Conservation (phyloP, 345 rosid species). For the Cardamine chenopodiifolia region DNA sequence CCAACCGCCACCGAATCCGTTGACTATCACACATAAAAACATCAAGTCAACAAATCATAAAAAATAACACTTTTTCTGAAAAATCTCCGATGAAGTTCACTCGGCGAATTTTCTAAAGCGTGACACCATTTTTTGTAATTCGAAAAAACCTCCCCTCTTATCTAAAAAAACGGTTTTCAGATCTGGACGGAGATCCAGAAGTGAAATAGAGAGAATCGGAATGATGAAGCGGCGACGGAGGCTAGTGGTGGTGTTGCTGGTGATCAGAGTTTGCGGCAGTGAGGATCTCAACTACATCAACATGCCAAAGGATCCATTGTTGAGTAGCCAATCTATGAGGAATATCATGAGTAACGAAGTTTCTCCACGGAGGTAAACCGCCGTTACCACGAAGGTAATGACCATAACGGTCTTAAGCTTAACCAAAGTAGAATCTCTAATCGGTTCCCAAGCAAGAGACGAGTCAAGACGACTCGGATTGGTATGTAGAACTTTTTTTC, state of each 20-base stretch:
- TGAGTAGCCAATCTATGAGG: constrained; percentile 66
- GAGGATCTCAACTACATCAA: constrained; percentile 60
- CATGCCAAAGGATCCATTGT: constrained; percentile 80
- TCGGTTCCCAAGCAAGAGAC: constrained; percentile 77
- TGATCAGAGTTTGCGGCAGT: constrained; percentile 1
- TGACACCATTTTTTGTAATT: background rate
- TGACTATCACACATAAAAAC: constrained; percentile 51
- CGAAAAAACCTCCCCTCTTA: constrained; percentile 55
- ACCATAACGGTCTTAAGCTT: constrained; percentile 73
- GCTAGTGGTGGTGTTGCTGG: background rate
- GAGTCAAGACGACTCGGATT: constrained; percentile 60
- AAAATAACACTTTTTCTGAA: no score
- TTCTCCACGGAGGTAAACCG: constrained; percentile 79
- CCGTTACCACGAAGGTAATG: constrained; percentile 74
- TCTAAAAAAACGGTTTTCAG: constrained; percentile 54
- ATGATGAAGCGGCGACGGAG: constrained; percentile 48
- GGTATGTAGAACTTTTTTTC: constrained; percentile 66
- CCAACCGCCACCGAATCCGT: constrained; percentile 56
- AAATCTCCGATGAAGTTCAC: no score
- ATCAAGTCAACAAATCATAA: constrained; percentile 27
- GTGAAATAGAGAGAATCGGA: constrained; percentile 59
- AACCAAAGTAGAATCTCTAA: constrained; percentile 49
- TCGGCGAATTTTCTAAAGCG: background rate
- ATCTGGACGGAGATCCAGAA: constrained; percentile 55
- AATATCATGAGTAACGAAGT: constrained; percentile 81